Evolutionary conservation across 1,284 basidiomycete species (phyloP), one percentile per base, ranked within the genome.

Genomic region (Cutaneotrichosporon daszewskae): DNA sequence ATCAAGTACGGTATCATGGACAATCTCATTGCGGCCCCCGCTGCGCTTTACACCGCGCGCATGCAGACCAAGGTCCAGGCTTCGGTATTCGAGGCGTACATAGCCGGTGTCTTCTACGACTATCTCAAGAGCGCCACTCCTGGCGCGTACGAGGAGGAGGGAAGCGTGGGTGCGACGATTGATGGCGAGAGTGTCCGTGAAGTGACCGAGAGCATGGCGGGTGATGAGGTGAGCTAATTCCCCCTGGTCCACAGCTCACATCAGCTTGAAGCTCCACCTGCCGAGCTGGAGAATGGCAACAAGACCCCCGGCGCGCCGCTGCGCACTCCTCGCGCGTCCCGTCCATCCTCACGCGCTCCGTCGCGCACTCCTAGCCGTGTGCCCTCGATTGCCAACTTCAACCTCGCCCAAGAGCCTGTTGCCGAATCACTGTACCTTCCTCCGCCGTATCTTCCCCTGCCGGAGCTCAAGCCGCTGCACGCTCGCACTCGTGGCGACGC

Each of bases 81-180:
- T 12, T 57, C 60, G 35, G 26, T 64, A 20, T 62, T 68, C 33
- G 64, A 68, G 45, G 58, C 63, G 13, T 65, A 67, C 49, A 49
- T 66, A 27, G 64, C 63, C 5, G 64, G 58, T 10, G 46, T 66
- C 5, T 66, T 52, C 40, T 54, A 58, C 25, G 59, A 58, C 17
- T 61, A 54, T 35, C 46, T 60, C 18, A 39, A 40, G 12, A 43
- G 43, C 20, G 42, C 43, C 1, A 13, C 41, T 6, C 48, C 48
- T 1, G 52, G 49, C 22, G 41, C 20, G 17, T 45, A 49, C 28
- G 38, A n/a, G 5, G 40, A 39, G 12, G 22, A 42, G 10, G 17
- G 4, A 22, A 16, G 5, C 6, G 27, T 33, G 0, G 36, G 8
- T 12, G 42, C 36, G 4, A 48, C 47, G 9, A 19, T 43, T 8